Base-by-base conservation (phyloP, 23 red algal species). In the Cyanidioschyzon merolae region DNA sequence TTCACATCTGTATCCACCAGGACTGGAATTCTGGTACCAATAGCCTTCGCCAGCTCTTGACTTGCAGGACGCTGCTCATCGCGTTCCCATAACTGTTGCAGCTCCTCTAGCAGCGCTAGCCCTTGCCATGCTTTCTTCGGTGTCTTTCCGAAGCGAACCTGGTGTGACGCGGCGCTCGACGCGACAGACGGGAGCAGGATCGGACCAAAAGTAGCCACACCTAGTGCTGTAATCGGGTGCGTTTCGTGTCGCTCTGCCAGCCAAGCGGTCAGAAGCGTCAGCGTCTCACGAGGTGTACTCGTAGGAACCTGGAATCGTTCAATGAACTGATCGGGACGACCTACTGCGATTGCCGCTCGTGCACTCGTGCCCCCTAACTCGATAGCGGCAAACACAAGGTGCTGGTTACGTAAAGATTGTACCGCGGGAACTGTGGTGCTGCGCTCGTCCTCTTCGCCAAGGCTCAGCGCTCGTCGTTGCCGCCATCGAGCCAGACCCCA, bases 1-100 rank as follows among this genome's bases (percentile, higher is more conserved):
- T 98, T 98, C 27, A 98, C 94, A 38, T 98, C 94, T 24, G 94
- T 98, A 54, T 98, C 94, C 29, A 98, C 83, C 18, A 41, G 83
- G 3, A 98, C 59, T 0, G 80, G 81, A 1, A 89, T 32, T 27
- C 7, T 25, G 32, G 3, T 7, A 25, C n/a, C 32, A 7, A 71
- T 25, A 7, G 12, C 3, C 63, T 32, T 7, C 63, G 63, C 63
- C 21, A 54, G 21, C 45, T 54, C 45, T 21, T 54, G 45, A 21
- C 45, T 54, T 21, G 21, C 45, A 15, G 45, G 45, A 21, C 21
- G 7, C 12, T 7, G 7, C 45, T 54, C 45, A 54, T 54, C 45
- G 7, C 21, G 45, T 21, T 15, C 80, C 18, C 40, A 40, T 57
- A 96, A 83, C 17, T 80, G 68, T 0, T 40, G 25, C 68, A 98